These are phyloP conservation scores for Phialophora tarda DNA, from an alignment of 2,329 filamentous ascomycete genomes.

Conservation along the genomic window DNA sequence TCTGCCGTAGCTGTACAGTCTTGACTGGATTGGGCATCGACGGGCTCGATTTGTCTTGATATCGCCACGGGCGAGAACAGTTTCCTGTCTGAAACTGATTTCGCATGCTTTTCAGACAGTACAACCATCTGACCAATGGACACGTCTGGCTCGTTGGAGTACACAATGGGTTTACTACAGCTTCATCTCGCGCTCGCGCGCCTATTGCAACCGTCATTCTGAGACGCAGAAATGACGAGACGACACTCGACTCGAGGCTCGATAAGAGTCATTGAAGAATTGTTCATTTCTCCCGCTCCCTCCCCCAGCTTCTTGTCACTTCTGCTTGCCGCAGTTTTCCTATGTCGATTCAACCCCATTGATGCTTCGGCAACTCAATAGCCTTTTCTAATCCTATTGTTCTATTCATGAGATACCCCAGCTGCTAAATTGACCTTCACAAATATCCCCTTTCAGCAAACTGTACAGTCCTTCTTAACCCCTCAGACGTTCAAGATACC, in stretches of 20 bases:
- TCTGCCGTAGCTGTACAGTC: conserved; percentile 18
- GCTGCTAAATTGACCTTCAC: conserved; percentile 1
- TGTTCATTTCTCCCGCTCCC: conserved; percentile 23
- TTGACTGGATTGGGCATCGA: conserved; percentile 18
- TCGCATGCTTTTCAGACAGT: conserved; percentile 29
- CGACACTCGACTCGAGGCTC: conserved; percentile 3
- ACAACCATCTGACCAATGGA: conserved; percentile 27
- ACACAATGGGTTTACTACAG: conserved; percentile 31
- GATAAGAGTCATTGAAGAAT: conserved; percentile 23
- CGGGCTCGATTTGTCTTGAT: conserved; percentile 15
- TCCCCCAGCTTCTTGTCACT: conserved; percentile 19
- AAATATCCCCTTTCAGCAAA: conserved; percentile 7
- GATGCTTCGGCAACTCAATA: conserved; percentile 27
- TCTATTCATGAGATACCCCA: conserved; percentile 19
- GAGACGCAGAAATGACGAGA: conserved; percentile 11
- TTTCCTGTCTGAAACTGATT: conserved; percentile 29
- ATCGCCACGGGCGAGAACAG: conserved; percentile 12
- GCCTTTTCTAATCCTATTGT: conserved; percentile 29
- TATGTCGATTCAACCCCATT: conserved; percentile 26
- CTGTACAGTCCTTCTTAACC: not conserved
- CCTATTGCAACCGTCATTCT: conserved; percentile 22
- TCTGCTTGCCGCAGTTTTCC: not conserved
- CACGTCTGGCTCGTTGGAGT: conserved; percentile 28
- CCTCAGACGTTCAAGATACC: conserved; percentile 3
- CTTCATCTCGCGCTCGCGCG: conserved; percentile 34